A percentile compares a stretch with the other conserved stretches of the same genome.
These are phyloP conservation scores for Penicillium pulvis DNA, from an alignment of 495 filamentous ascomycete species.

Conservation along the genomic window DNA sequence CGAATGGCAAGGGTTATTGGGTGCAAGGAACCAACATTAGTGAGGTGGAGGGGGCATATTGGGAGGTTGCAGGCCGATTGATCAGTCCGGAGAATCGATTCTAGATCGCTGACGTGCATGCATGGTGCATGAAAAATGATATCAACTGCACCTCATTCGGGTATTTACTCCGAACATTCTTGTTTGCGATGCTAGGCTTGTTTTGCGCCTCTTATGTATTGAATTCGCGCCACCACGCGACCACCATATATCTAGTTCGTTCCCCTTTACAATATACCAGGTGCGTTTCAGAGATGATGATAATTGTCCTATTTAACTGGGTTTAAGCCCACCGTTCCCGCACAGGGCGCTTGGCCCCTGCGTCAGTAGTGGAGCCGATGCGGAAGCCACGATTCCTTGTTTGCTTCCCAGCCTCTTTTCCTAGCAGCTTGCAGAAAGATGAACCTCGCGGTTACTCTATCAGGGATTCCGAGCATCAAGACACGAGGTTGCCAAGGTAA, in stretches of 20 bases:
- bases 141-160: not conserved
- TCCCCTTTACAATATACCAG: too few species aligned
- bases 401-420: slow-evolving; percentile 5
- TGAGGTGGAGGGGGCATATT: slow-evolving; percentile 27
- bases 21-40: slow-evolving; percentile 21
- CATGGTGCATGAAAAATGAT: not conserved
- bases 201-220: too few species aligned
- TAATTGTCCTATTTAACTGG: too few species aligned
- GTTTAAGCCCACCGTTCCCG: slow-evolving; percentile 3
- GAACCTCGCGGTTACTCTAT: not conserved
- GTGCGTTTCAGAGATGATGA: too few species aligned
- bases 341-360: slow-evolving; percentile 21
- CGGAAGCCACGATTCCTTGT: not conserved
- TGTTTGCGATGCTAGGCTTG: too few species aligned
- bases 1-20: slow-evolving; percentile 30
- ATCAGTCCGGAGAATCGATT: slow-evolving; percentile 26
- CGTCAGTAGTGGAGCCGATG: slow-evolving; percentile 13
- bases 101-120: slow-evolving; percentile 2
- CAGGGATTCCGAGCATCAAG: not conserved
- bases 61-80: slow-evolving; percentile 17
- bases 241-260: too few species aligned
- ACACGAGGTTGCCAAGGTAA: not conserved
- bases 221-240: too few species aligned
- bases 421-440: slow-evolving; percentile 11
- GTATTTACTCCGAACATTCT: not conserved